Percentiles rank a stretch among this genome's conserved stretches.
phyloP scores from a whole-genome alignment of 768 basidiomycete genomes.

The Leucocoprinus birnbaumii region DNA sequence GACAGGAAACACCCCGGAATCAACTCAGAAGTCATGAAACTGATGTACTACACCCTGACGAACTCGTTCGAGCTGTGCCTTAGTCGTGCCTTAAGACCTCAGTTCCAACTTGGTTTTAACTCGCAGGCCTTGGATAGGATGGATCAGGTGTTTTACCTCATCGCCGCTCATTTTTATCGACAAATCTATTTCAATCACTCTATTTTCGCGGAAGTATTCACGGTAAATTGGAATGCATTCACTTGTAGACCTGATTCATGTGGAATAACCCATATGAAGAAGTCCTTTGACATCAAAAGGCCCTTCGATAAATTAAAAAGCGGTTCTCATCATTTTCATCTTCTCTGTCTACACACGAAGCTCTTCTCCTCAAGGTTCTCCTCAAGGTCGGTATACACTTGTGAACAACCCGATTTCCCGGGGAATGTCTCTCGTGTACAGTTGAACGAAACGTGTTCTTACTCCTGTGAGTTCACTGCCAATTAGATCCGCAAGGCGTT shows the following conservation, averaged over 20 bases:
- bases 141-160: too few species aligned
- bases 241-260: too few species aligned
- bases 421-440: neutral
- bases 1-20: conserved; percentile 14
- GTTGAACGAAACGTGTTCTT: neutral
- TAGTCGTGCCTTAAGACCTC: too few species aligned
- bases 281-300: neutral
- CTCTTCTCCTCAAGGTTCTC: neutral
- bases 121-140: too few species aligned
- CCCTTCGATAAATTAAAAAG: neutral
- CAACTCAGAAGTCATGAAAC: neutral
- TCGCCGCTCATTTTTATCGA: too few species aligned
- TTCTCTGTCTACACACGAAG: neutral
- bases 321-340: neutral
- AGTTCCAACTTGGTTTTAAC: too few species aligned
- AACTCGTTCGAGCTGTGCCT: too few species aligned
- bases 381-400: neutral
- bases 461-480: neutral
- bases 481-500: neutral
- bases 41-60: too few species aligned
- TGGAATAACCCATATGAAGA: too few species aligned
- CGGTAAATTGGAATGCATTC: too few species aligned
- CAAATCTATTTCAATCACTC: too few species aligned
- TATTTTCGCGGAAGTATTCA: too few species aligned
- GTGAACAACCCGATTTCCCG: neutral